phyloP scores from a whole-genome alignment of 768 basidiomycete genomes.

The Suillus lakei region DNA sequence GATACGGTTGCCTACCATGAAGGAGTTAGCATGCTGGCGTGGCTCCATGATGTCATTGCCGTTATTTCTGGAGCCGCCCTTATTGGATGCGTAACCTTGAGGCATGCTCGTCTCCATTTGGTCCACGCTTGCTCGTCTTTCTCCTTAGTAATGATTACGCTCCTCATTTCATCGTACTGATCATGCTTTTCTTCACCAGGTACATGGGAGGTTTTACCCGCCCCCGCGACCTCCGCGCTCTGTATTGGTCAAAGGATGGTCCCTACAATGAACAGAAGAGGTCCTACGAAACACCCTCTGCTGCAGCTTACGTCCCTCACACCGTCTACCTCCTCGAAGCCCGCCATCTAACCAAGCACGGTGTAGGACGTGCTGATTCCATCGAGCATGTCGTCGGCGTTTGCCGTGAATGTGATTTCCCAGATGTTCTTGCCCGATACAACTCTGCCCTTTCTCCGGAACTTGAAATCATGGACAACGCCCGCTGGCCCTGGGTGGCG shows the following conservation, averaged over 20 bases:
- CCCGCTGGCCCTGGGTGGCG: conserved; percentile 40
- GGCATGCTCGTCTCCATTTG: neutral
- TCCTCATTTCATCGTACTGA: neutral
- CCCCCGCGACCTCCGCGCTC: conserved; percentile 36
- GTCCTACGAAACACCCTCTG: conserved; percentile 36
- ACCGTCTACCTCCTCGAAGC: conserved; percentile 48
- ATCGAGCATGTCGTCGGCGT: conserved; percentile 39
- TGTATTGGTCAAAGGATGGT: conserved; percentile 46
- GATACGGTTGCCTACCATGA: neutral
- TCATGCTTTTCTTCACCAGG: conserved; percentile 33
- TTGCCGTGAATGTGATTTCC: conserved; percentile 39
- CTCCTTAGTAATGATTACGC: conserved; percentile 13
- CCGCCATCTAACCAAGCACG: conserved; percentile 37
- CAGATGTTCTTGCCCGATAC: conserved; percentile 31
- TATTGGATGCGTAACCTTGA: neutral
- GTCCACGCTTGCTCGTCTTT: neutral
- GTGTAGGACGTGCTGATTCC: conserved; percentile 35
- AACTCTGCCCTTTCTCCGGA: conserved; percentile 31
- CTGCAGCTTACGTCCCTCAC: conserved; percentile 45
- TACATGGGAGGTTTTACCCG: conserved; percentile 45
- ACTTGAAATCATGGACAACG: conserved; percentile 41
- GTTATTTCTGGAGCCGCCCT: neutral
- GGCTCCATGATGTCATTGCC: conserved; percentile 4
- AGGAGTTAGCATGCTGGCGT: neutral
- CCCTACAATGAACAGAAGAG: conserved; percentile 29